A percentile compares a stretch with the other conserved stretches of the same genome.
These are phyloP conservation scores for Teratosphaeria gauchensis DNA, from an alignment of 2,329 filamentous ascomycete genomes.

Conservation along the genomic window DNA sequence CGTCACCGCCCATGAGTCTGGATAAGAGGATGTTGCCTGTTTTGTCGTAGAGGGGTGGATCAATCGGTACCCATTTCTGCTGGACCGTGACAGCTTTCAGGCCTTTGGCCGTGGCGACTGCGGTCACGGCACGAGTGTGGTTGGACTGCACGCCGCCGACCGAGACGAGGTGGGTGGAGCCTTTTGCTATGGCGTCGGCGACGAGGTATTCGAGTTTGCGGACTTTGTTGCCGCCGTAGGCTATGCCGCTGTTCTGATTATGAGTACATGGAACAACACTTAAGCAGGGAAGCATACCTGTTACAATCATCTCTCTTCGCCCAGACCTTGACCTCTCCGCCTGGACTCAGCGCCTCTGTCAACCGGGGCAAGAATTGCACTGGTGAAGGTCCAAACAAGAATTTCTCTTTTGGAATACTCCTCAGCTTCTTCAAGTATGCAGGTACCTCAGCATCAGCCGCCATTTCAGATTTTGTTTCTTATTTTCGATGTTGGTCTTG, in stretches of 20 bases:
- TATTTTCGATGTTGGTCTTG: background rate
- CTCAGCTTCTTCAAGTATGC: conserved; percentile 13
- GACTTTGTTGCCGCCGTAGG: conserved; percentile 31
- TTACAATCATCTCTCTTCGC: conserved; percentile 61
- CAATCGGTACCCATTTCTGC: conserved; percentile 23
- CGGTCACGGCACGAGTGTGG: conserved; percentile 29
- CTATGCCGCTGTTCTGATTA: conserved; percentile 16
- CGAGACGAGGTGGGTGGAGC: conserved; percentile 25
- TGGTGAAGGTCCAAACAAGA: conserved; percentile 59
- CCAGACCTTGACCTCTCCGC: conserved; percentile 52
- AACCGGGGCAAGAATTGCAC: conserved; percentile 59
- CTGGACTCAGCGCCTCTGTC: conserved; percentile 43
- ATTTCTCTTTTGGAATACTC: conserved; percentile 48
- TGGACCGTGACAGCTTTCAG: conserved; percentile 24
- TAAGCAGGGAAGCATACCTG: background rate
- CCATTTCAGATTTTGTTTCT: background rate
- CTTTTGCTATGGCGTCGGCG: conserved; percentile 22
- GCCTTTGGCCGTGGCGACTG: conserved; percentile 24
- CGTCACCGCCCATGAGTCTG: conserved; percentile 34
- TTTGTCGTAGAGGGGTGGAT: conserved; percentile 25
- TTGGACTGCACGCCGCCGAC: conserved; percentile 30
- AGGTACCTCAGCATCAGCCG: conserved; percentile 1
- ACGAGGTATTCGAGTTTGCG: conserved; percentile 31
- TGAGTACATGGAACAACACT: conserved; percentile 20
- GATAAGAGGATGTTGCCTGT: conserved; percentile 66